Percentiles rank a stretch among this genome's conserved stretches.
Evolutionary conservation across 495 filamentous ascomycete genomes (phyloP).

Genomic region (Elasticomyces elasticus): DNA sequence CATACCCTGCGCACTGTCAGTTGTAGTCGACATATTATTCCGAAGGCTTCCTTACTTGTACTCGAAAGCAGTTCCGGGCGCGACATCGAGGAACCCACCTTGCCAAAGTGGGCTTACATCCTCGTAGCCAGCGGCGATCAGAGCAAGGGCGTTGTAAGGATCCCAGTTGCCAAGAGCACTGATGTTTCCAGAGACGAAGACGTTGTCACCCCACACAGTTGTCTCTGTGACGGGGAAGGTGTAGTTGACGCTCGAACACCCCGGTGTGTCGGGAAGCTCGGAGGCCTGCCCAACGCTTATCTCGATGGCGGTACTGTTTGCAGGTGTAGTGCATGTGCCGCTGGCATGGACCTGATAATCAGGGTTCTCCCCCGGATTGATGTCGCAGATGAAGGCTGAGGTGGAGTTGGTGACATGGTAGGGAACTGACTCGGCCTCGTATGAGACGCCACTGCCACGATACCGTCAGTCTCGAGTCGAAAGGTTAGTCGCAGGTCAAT

Average conservation of each 20-base stretch:
- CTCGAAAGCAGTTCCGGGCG: constrained; percentile 43
- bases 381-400: background rate
- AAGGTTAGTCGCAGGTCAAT: background rate
- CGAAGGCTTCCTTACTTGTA: no score
- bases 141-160: constrained; percentile 37
- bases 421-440: background rate
- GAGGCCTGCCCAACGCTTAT: no score
- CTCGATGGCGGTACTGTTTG: background rate
- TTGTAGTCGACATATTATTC: no score
- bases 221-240: constrained; percentile 49
- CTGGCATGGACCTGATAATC: background rate
- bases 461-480: background rate
- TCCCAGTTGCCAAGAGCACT: constrained; percentile 48
- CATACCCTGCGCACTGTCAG: no score
- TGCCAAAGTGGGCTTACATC: constrained; percentile 47
- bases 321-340: background rate
- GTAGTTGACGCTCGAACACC: constrained; percentile 39
- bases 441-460: background rate
- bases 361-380: background rate
- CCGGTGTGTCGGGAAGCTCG: no score
- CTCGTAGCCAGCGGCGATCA: constrained; percentile 46
- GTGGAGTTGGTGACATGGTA: background rate
- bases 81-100: constrained; percentile 19
- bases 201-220: constrained; percentile 48
- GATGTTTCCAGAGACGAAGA: constrained; percentile 50